Evolutionary conservation across 75 land plant genomes (phyloP), one percentile per base, ranked within the genome.

Genomic region (Selaginella tamariscina): DNA sequence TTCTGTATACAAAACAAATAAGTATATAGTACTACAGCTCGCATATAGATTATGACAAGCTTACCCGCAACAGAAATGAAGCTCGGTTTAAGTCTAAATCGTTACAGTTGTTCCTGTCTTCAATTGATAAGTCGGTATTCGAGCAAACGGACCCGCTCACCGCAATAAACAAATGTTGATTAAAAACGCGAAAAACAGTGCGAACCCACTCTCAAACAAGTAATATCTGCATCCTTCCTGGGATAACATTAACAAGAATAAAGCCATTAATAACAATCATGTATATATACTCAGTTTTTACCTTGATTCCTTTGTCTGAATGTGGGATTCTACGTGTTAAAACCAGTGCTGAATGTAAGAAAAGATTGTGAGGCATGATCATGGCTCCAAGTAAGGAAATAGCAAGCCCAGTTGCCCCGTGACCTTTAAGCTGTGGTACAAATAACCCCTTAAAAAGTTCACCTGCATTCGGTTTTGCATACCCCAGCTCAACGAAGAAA

Each of bases 291-390:
- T 49, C 54, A 49, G 18, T 20, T 49, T 8, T 59, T 26, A 59
- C 62, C 62, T 59, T 59, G 26, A 59, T 59, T 23, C 24, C 62
- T n/a, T 59, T 59, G 21, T 23, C 26, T 2, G 21, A 23, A 23
- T 8, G 26, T 2, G 62, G 62, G 8, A 59, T 59, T 21, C 62
- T 59, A 9, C 62, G 21, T 8, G 62, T 59, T 26, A 59, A 23
- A 27, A 27, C 62, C 62, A 59, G 23, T 59, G 62, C 62, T 8
- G 62, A 59, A n/a, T 59, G 62, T 9, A 59, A 23, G 21, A 59
- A 59, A 5, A 59, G 62, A 23, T 59, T 59, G 26, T 59, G 62
- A 9, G 62, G 62, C 62, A 59, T 59, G 8, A 59, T 59, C 62
- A 59, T 59, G 21, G 62, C 62, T n/a, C 62, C 62, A 5, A 59